These are phyloP conservation scores for Quercus tomentella DNA, from an alignment of 331 rosid genomes.

Conservation along the genomic window DNA sequence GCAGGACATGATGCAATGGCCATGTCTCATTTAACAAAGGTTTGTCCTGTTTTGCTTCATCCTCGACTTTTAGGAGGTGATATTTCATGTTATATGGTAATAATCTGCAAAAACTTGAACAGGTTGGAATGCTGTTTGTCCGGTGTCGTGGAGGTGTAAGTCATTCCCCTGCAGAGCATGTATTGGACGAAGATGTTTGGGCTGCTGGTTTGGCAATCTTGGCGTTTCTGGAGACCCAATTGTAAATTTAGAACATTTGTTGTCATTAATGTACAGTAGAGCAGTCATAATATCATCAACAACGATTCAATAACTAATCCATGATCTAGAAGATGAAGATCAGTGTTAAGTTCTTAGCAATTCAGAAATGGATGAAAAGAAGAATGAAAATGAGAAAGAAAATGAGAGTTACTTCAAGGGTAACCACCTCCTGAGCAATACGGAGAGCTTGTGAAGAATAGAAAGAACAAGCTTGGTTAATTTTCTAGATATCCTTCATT, in stretches of 20 bases:
- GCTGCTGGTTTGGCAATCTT: slow-evolving; percentile 81
- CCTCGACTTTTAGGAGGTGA: neutral
- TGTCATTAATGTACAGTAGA: neutral
- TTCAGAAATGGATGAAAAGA: too few relatives aligned
- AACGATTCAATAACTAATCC: too few relatives aligned
- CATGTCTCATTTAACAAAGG: slow-evolving; percentile 87
- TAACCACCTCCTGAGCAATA: too few relatives aligned
- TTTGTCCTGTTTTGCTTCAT: slow-evolving; percentile 10
- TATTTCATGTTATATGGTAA: neutral
- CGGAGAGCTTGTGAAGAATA: too few relatives aligned
- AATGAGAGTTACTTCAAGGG: too few relatives aligned
- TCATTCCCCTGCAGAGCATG: slow-evolving; percentile 88
- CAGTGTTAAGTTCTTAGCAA: too few relatives aligned
- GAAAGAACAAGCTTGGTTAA: too few relatives aligned
- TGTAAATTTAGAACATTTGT: slow-evolving; percentile 4
- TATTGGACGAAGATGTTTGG: slow-evolving; percentile 79
- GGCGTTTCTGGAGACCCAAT: slow-evolving; percentile 62
- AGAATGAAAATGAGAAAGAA: too few relatives aligned
- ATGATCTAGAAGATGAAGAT: too few relatives aligned
- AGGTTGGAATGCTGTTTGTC: slow-evolving; percentile 94
- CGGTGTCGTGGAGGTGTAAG: slow-evolving; percentile 93
- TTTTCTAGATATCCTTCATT: too few relatives aligned
- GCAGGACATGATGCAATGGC: slow-evolving; percentile 99
- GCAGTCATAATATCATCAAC: neutral
- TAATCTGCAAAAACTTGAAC: slow-evolving; percentile 21